phyloP scores from a whole-genome alignment of 169 alveolate genomes.

The Plasmodium knowlesi region DNA sequence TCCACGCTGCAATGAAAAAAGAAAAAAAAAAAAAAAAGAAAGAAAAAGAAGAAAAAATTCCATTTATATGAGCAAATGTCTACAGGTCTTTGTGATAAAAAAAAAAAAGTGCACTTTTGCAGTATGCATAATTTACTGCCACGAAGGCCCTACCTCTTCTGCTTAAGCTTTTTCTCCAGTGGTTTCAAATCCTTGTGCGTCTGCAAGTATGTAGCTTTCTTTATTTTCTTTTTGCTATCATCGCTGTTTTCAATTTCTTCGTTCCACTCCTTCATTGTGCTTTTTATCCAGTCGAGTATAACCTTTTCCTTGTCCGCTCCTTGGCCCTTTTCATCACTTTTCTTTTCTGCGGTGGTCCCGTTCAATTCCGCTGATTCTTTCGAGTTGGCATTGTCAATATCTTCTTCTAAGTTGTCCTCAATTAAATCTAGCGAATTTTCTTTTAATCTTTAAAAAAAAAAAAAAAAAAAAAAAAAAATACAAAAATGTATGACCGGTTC shows the following conservation, averaged over 20 bases:
- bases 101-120: not conserved
- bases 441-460: constrained; percentile 52
- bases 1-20: constrained; percentile 39
- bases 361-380: constrained; percentile 15
- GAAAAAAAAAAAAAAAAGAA: constrained; percentile 11
- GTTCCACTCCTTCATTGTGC: constrained; percentile 74
- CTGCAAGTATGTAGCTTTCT: constrained; percentile 68
- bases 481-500: not conserved
- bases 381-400: constrained; percentile 30
- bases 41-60: not conserved
- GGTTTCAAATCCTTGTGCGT: constrained; percentile 74
- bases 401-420: constrained; percentile 58
- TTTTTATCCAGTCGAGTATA: constrained; percentile 58
- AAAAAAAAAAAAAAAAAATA: constrained; percentile 14
- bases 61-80: constrained; percentile 27
- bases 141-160: constrained; percentile 26
- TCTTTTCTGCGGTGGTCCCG: not conserved
- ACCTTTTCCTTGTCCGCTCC: constrained; percentile 44
- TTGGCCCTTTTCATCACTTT: constrained; percentile 25
- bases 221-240: constrained; percentile 61
- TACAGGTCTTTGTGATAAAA: not conserved
- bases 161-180: constrained; percentile 65
- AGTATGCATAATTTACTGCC: not conserved
- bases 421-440: constrained; percentile 62
- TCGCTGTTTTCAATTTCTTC: constrained; percentile 66